Evolutionary conservation across 352 stramenopile genomes (phyloP), one percentile per base, ranked within the genome.

Genomic region (Phytophthora vignae): DNA sequence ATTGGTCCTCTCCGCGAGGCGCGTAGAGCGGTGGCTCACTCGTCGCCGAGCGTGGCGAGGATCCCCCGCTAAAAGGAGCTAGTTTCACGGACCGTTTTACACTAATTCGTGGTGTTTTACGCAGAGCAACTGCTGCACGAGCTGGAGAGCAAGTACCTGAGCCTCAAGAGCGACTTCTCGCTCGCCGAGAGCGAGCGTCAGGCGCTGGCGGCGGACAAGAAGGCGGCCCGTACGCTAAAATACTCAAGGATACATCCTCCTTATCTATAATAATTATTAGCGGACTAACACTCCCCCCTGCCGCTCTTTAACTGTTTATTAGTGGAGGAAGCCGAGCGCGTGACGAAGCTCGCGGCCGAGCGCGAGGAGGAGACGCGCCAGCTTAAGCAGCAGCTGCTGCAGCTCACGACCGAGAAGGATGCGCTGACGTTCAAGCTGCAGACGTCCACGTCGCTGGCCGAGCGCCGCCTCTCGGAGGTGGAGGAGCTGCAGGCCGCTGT

Each of bases 101-200:
- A 27, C 17, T 38, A 33, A 57, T 50, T 48, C 59, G 21, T 1
- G 12, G 15, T 10, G 15, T 59, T 65, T 58, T 60, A 36, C 15
- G 19, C 60, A 93, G 86, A 94, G 57, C 85, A 95, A 90, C 62
- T 93, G 58, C 69, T 93, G 27, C 88, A 95, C 60, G 88, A 95
- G 54, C 69, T 94, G 36, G 88, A 95, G 67, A 82, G 81, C 31
- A 93, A 95, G 67, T 91, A 85, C 69, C 61, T 93, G 59, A 66
- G 63, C 11, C 63, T 90, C 2, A 84, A 88, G 64, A 83, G 82
- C 66, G 76, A 91, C n/a, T 79, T 91, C n/a, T 78, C 74, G 4
- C 67, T 90, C 14, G 64, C 77, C 0, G 87, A 93, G 71, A 76
- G 69, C n/a, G 82, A 91, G 65, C 80, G 82, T 42, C 81, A 92